Conservation (phyloP, 768 basidiomycete species). For the Termitomyces sp. region DNA sequence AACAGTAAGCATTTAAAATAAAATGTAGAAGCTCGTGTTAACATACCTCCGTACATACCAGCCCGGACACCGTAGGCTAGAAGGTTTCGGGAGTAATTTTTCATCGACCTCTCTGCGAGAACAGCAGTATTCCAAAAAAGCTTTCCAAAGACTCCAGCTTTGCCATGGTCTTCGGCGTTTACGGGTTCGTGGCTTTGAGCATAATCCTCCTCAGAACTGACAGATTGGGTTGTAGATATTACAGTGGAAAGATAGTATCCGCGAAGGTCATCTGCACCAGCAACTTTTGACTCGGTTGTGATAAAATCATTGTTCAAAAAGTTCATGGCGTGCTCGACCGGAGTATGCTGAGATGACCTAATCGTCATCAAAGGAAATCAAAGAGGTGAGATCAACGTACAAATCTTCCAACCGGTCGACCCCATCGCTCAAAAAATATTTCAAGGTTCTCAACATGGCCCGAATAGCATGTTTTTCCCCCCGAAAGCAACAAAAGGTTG, state of each 20-base stretch:
- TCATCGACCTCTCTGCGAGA: slow-evolving; percentile 38
- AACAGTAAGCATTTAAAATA: neutral
- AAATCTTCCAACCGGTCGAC: slow-evolving; percentile 29
- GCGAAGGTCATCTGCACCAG: slow-evolving; percentile 24
- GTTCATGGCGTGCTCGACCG: slow-evolving; percentile 57
- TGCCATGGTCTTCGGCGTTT: slow-evolving; percentile 16
- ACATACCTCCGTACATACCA: slow-evolving; percentile 48
- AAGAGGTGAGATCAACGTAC: slow-evolving; percentile 14
- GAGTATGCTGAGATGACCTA: slow-evolving; percentile 36
- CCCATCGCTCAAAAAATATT: slow-evolving; percentile 35
- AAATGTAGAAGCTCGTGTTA: neutral
- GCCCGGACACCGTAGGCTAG: slow-evolving; percentile 53
- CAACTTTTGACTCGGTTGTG: slow-evolving; percentile 12
- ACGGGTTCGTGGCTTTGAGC: neutral
- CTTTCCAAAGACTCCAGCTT: slow-evolving; percentile 23
- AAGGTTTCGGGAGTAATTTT: slow-evolving; percentile 50
- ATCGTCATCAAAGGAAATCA: neutral
- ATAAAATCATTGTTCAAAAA: slow-evolving; percentile 47
- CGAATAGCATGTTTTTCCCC: slow-evolving; percentile 40
- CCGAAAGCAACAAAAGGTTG: slow-evolving; percentile 50
- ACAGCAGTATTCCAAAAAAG: slow-evolving; percentile 39
- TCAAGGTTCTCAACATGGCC: slow-evolving; percentile 39
- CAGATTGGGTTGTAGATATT: neutral
- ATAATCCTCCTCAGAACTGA: neutral
- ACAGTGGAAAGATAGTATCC: slow-evolving; percentile 27